Percentiles rank a stretch among this genome's conserved stretches.
Evolutionary conservation across 306 rosid species (phyloP).

Genomic region (Vachellia pachyceras): DNA sequence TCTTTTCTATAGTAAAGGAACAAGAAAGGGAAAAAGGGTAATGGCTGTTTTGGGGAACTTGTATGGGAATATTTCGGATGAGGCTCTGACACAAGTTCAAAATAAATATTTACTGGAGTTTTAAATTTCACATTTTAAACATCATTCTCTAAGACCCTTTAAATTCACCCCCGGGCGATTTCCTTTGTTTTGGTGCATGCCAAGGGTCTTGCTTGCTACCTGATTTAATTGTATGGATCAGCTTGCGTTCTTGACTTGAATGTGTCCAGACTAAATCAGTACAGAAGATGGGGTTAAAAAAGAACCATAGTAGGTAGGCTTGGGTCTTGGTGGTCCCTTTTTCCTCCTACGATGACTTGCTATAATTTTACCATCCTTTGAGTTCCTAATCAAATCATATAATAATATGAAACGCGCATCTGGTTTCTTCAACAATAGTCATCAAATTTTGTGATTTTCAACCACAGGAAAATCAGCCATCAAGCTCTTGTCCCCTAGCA

Average conservation of each 20-base stretch:
- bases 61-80: neutral
- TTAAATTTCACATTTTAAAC: too few species aligned
- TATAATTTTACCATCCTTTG: neutral
- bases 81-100: neutral
- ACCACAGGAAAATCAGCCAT: conserved; percentile 12
- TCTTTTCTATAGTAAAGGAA: neutral
- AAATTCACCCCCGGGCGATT: too few species aligned
- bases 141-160: too few species aligned
- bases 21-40: neutral
- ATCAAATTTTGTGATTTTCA: neutral
- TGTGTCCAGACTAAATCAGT: too few species aligned
- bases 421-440: neutral
- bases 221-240: too few species aligned
- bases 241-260: too few species aligned
- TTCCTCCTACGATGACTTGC: neutral
- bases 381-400: neutral
- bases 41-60: neutral
- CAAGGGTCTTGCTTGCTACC: too few species aligned
- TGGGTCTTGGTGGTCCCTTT: neutral
- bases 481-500: conserved; percentile 23
- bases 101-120: too few species aligned
- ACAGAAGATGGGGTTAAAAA: too few species aligned
- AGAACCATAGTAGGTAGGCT: too few species aligned
- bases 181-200: too few species aligned
- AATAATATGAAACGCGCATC: conserved; percentile 9